These are phyloP conservation scores for Seminavis robusta DNA, from an alignment of 108 stramenopile genomes.

Conservation along the genomic window DNA sequence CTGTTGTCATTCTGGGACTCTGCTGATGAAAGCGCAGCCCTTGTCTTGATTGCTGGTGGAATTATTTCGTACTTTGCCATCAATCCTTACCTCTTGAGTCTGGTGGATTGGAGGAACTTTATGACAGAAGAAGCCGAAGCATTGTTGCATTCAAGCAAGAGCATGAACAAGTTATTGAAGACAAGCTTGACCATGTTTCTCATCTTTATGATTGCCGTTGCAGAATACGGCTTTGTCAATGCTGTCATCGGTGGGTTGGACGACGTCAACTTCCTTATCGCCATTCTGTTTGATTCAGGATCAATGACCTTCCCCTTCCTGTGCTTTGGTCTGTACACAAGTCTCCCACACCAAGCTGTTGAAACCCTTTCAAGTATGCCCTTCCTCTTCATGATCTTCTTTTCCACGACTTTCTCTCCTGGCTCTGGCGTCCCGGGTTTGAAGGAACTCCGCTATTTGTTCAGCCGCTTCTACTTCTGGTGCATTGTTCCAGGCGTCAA, in stretches of 20 bases:
- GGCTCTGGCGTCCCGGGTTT: conserved; percentile 51
- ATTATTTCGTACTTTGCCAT: conserved; percentile 49
- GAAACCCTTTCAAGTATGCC: conserved; percentile 55
- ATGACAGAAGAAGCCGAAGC: conserved; percentile 71
- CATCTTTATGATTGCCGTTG: conserved; percentile 26
- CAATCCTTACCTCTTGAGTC: conserved; percentile 56
- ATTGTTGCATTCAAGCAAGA: conserved; percentile 49
- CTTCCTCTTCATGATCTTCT: conserved; percentile 22
- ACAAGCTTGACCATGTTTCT: conserved; percentile 29
- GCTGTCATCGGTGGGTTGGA: conserved; percentile 29
- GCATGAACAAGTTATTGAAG: conserved; percentile 53
- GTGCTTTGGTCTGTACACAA: conserved; percentile 44
- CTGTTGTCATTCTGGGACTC: conserved; percentile 55
- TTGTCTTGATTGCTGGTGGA: conserved; percentile 46
- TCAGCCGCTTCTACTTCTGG: conserved; percentile 63
- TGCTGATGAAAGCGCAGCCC: conserved; percentile 28
- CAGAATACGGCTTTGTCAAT: conserved; percentile 36
- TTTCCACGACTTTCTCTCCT: conserved; percentile 38
- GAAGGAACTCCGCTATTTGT: conserved; percentile 59
- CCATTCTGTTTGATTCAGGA: conserved; percentile 49
- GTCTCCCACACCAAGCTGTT: conserved; percentile 40
- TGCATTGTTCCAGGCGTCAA: conserved; percentile 51
- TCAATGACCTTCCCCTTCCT: conserved; percentile 45
- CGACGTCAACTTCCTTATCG: conserved; percentile 28
- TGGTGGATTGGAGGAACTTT: conserved; percentile 56